Conservation (phyloP, 306 rosid species). For the Cucumis hystrix region DNA sequence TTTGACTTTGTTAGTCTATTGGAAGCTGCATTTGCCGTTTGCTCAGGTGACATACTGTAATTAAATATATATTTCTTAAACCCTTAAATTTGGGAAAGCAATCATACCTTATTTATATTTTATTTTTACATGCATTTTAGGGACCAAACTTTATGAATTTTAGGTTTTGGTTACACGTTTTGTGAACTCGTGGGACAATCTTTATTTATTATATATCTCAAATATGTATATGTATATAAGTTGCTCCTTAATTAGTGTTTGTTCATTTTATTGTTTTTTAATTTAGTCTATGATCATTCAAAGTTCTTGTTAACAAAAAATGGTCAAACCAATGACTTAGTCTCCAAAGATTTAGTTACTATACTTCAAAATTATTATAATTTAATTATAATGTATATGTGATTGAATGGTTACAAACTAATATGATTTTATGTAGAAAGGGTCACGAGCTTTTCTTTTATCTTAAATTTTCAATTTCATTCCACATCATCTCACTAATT, state of each 20-base stretch:
- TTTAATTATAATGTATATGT: no score
- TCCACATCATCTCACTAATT: no score
- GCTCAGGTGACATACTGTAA: conserved; percentile 47
- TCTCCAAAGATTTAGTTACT: no score
- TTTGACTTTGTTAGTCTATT: conserved; percentile 7
- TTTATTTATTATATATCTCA: neutral
- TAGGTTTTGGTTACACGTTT: conserved; percentile 9
- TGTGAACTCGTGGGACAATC: conserved; percentile 1
- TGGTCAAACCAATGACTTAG: no score
- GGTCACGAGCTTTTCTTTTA: no score
- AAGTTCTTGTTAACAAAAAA: neutral
- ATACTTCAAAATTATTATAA: no score
- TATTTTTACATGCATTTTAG: neutral
- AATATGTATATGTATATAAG: neutral
- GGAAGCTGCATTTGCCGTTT: conserved; percentile 57
- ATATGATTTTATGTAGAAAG: no score
- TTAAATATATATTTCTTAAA: conserved; percentile 31
- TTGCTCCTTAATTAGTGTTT: neutral
- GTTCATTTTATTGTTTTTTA: no score
- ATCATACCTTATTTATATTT: neutral
- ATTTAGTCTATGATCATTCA: neutral
- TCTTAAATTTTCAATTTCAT: no score
- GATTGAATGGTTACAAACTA: no score
- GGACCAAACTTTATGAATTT: conserved; percentile 4
- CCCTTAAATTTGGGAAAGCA: conserved; percentile 23